Percentiles rank a stretch among this genome's conserved stretches.
These are phyloP conservation scores for Neurospora hispaniola DNA, from an alignment of 495 filamentous ascomycete species.

Conservation along the genomic window DNA sequence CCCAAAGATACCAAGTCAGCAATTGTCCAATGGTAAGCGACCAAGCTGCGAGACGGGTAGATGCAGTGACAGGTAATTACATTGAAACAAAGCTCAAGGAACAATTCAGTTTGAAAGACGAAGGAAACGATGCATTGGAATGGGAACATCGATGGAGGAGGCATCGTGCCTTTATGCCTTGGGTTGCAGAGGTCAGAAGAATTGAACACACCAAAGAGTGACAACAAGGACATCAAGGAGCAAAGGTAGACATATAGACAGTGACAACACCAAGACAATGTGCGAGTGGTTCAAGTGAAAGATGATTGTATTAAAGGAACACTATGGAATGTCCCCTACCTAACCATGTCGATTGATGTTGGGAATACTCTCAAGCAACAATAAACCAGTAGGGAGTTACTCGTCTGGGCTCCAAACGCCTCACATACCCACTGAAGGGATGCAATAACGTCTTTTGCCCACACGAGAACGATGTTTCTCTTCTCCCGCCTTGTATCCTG, in stretches of 20 bases:
- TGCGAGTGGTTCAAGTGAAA: not conserved
- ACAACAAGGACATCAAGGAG: not conserved
- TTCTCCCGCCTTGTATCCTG: conserved; percentile 71
- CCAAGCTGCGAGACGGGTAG: not conserved
- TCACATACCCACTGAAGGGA: not conserved
- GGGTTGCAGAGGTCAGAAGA: not conserved
- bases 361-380: not conserved
- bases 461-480: conserved; percentile 26
- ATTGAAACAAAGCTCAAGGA: not conserved
- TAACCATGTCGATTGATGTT: conserved; percentile 2
- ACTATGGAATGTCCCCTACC: not conserved
- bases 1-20: not conserved
- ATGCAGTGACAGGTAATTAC: not conserved
- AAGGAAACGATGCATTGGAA: not conserved
- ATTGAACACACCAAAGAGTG: not conserved
- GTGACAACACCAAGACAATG: not conserved
- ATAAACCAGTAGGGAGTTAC: not conserved
- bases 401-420: not conserved
- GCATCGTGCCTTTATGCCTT: not conserved
- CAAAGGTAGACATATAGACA: not conserved
- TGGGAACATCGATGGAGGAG: not conserved
- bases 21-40: not conserved
- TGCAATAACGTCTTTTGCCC: not conserved
- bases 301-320: not conserved
- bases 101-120: not conserved